Conservation (phyloP, 176 grass and related monocot species). For the Poa pratensis region DNA sequence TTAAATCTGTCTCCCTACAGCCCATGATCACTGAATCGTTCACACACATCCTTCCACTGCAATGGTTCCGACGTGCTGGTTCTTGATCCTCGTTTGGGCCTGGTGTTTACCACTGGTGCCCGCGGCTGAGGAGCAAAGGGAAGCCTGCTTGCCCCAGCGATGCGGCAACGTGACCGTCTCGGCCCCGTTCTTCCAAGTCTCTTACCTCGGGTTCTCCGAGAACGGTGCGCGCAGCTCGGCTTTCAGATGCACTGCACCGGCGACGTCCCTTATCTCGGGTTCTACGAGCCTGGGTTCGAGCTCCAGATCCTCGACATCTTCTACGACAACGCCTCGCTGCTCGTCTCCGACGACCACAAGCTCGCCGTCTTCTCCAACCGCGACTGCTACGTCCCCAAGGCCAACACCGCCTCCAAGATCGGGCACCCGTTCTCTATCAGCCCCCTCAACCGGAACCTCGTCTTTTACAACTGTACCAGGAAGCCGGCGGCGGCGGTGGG, state of each 20-base stretch:
- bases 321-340: not conserved
- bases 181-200: too few species aligned
- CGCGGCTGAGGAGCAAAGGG: too few species aligned
- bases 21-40: too few species aligned
- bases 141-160: accelerated
- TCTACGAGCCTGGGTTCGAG: accelerated
- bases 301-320: constrained; percentile 36
- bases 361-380: accelerated
- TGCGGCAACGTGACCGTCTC: constrained; percentile 36
- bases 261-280: not conserved
- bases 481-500: not conserved
- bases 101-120: too few species aligned
- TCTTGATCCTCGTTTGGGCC: too few species aligned
- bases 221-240: accelerated
- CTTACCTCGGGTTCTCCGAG: too few species aligned
- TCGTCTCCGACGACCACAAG: constrained; percentile 31
- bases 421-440: not conserved
- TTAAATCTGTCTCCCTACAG: too few species aligned
- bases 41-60: too few species aligned
- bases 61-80: too few species aligned
- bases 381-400: not conserved
- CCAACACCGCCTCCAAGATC: not conserved
- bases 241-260: not conserved
- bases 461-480: constrained; percentile 38
- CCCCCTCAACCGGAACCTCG: not conserved